Evolutionary conservation across 1,284 basidiomycete genomes (phyloP).

Genomic region (Sporisorium iseilematis-ciliati): DNA sequence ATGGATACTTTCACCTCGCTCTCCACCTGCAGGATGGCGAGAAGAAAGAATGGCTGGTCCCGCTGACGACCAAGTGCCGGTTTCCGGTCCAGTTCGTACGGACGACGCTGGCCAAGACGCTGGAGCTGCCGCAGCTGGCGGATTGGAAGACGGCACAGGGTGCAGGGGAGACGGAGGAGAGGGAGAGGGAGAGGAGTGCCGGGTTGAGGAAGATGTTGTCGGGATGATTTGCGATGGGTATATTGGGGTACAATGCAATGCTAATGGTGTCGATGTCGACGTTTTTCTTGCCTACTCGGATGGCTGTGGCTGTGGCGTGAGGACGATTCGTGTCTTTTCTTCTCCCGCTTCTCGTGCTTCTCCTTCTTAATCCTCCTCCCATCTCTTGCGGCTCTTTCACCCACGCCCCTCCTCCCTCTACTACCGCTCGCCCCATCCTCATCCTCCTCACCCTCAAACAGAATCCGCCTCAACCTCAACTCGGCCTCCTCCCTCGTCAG

Average conservation of each 20-base stretch:
- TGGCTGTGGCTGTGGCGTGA: not conserved
- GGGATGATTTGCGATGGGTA: not conserved
- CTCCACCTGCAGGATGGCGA: constrained; percentile 7
- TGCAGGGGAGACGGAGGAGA: not conserved
- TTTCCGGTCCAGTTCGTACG: constrained; percentile 48
- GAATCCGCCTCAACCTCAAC: constrained; percentile 13
- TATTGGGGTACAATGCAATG: not conserved
- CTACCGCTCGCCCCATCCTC: too few species aligned
- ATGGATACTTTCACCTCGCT: constrained; percentile 29
- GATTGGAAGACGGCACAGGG: constrained; percentile 55
- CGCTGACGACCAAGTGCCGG: constrained; percentile 5
- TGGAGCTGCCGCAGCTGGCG: constrained; percentile 52
- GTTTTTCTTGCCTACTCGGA: too few species aligned
- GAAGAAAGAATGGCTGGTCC: constrained; percentile 34
- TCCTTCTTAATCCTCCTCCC: not conserved
- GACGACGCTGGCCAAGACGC: constrained; percentile 44
- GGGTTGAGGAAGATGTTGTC: constrained; percentile 14
- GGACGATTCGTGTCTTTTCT: constrained; percentile 1
- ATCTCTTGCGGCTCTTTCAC: not conserved
- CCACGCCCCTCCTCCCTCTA: not conserved
- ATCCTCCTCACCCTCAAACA: constrained; percentile 16
- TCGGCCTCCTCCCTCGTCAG: constrained; percentile 35
- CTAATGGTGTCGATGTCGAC: not conserved
- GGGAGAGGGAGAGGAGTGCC: constrained; percentile 11
- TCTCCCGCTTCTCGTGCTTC: not conserved